phyloP scores from a whole-genome alignment of 805 yeast species.

The baker's yeast (Saccharomyces cerevisiae) region DNA sequence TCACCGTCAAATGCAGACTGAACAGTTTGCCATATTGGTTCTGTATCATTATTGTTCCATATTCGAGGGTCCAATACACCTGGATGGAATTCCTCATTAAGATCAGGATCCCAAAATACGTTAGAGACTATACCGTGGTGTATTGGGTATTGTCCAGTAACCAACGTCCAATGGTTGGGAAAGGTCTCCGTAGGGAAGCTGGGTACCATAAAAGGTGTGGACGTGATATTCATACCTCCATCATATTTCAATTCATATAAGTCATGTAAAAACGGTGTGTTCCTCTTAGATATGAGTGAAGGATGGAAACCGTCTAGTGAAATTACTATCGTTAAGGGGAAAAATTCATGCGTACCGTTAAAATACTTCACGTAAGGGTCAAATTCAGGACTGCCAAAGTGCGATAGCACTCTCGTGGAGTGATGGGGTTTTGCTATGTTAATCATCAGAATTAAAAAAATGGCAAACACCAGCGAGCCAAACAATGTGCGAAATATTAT shows the following conservation, averaged over 20 bases:
- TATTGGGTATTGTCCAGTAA: conserved; percentile 77
- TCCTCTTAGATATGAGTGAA: conserved; percentile 55
- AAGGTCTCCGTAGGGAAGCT: conserved; percentile 84
- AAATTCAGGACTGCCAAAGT: conserved; percentile 4
- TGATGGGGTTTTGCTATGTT: conserved; percentile 2
- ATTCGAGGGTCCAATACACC: conserved; percentile 47
- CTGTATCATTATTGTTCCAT: conserved; percentile 68
- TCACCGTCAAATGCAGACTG: conserved; percentile 42
- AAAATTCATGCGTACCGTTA: conserved; percentile 62
- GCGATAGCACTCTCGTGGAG: background rate
- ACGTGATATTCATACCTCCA: conserved; percentile 26
- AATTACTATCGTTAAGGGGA: conserved; percentile 72
- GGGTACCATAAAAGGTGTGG: conserved; percentile 74
- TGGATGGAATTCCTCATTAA: conserved; percentile 45
- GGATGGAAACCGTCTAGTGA: conserved; percentile 92
- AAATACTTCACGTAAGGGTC: conserved; percentile 16
- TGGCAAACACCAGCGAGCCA: conserved; percentile 1
- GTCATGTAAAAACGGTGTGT: conserved; percentile 65
- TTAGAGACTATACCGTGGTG: conserved; percentile 73
- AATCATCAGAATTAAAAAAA: conserved; percentile 1
- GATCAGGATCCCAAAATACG: conserved; percentile 40
- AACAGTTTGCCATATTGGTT: conserved; percentile 82
- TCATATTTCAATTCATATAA: conserved; percentile 43
- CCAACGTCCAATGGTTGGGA: conserved; percentile 87
- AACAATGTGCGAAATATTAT: conserved; percentile 1